A percentile compares a stretch with the other conserved stretches of the same genome.
Conservation (phyloP, 805 yeast species). For the Metschnikowia reukaufii region DNA sequence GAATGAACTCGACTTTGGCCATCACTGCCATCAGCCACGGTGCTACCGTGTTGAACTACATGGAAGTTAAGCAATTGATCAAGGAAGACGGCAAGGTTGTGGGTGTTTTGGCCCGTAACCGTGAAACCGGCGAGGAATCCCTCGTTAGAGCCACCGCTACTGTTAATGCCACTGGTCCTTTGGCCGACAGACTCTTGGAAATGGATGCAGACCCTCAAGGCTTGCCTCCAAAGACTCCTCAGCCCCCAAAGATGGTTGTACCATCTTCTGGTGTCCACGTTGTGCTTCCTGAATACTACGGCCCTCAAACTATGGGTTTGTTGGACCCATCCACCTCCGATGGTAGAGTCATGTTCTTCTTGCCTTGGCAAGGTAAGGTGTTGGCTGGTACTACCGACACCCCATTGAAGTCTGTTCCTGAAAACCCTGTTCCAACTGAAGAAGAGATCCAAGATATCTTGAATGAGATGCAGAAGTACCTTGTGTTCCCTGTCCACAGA, state of each 20-base stretch:
- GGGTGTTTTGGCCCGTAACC: slow-evolving; percentile 77
- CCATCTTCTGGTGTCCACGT: slow-evolving; percentile 95
- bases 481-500: slow-evolving; percentile 83
- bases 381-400: slow-evolving; percentile 96
- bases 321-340: slow-evolving; percentile 91
- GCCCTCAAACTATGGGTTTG: slow-evolving; percentile 84
- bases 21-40: slow-evolving; percentile 83
- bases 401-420: slow-evolving; percentile 69
- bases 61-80: slow-evolving; percentile 72
- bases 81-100: slow-evolving; percentile 64
- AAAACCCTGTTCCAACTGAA: slow-evolving; percentile 80
- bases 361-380: slow-evolving; percentile 98
- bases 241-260: slow-evolving; percentile 76
- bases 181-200: slow-evolving; percentile 77
- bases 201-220: slow-evolving; percentile 78
- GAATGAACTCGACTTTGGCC: slow-evolving; percentile 86
- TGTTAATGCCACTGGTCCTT: slow-evolving; percentile 94
- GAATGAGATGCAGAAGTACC: slow-evolving; percentile 83
- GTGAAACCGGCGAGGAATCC: slow-evolving; percentile 63
- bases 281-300: slow-evolving; percentile 87
- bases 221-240: slow-evolving; percentile 52
- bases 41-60: slow-evolving; percentile 85
- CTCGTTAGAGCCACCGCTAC: slow-evolving; percentile 68
- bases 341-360: slow-evolving; percentile 94
- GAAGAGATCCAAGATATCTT: slow-evolving; percentile 86